A percentile compares a stretch with the other conserved stretches of the same genome.
Evolutionary conservation across 192 early-diverging fungal genomes (phyloP).

Genomic region (Linnemannia elongata): DNA sequence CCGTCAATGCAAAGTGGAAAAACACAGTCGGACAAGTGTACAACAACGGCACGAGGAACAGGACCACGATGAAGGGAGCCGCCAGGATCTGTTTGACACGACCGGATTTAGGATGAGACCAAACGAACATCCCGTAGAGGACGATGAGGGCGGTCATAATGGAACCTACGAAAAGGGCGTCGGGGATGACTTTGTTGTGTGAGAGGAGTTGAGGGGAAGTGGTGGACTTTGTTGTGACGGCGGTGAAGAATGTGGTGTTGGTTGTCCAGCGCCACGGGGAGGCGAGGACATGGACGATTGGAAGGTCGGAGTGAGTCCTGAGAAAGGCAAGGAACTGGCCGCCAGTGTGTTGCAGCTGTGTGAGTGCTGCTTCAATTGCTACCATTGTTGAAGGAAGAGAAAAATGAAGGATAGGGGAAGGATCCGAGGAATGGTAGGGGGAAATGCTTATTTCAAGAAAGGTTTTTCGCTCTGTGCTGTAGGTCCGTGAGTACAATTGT

Average conservation of each 20-base stretch:
- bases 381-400: background rate
- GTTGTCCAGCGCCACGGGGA: background rate
- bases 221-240: slow-evolving; percentile 7
- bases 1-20: slow-evolving; percentile 11
- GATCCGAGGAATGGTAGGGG: background rate
- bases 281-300: background rate
- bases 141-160: slow-evolving; percentile 12
- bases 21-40: slow-evolving; percentile 15
- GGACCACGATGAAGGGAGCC: slow-evolving; percentile 6
- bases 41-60: slow-evolving; percentile 17
- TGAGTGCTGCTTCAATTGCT: background rate
- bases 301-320: background rate
- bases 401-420: background rate
- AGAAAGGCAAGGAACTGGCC: background rate
- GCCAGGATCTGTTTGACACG: slow-evolving; percentile 29
- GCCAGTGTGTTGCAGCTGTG: background rate
- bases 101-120: slow-evolving; percentile 14
- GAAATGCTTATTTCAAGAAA: background rate
- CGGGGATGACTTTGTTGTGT: background rate
- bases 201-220: background rate
- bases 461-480: background rate
- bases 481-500: background rate
- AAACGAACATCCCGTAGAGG: slow-evolving; percentile 18
- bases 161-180: background rate
- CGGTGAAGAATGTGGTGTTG: slow-evolving; percentile 8